Evolutionary conservation across 1,139 yeast species (phyloP).

Genomic region (Hansenula sp.): DNA sequence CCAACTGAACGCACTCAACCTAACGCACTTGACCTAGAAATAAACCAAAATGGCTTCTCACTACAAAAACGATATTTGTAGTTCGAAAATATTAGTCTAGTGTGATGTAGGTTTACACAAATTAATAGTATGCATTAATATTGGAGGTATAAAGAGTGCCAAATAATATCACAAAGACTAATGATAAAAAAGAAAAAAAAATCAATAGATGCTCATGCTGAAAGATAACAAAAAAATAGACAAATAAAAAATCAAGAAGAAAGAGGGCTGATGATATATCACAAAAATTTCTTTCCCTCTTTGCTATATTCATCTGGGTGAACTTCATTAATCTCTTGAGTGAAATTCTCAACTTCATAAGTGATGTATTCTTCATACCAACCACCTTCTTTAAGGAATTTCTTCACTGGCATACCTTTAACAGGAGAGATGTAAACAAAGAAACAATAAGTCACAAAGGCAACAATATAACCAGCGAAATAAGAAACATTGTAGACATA

Average conservation of each 20-base stretch:
- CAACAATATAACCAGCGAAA: constrained; percentile 65
- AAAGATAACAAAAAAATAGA: neutral
- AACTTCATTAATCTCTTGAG: constrained; percentile 27
- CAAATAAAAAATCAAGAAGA: neutral
- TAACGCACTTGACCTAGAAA: constrained; percentile 1
- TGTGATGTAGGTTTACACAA: neutral
- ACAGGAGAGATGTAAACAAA: constrained; percentile 55
- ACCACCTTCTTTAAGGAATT: constrained; percentile 44
- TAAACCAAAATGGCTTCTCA: no score
- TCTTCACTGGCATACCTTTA: constrained; percentile 50
- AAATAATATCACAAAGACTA: neutral
- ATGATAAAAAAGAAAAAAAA: neutral
- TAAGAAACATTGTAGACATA: constrained; percentile 68
- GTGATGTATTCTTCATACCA: constrained; percentile 59
- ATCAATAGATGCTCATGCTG: neutral
- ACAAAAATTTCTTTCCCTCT: constrained; percentile 3
- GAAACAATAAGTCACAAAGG: constrained; percentile 46
- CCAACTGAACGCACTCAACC: constrained; percentile 2
- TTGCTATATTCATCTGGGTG: constrained; percentile 19
- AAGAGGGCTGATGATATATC: neutral
- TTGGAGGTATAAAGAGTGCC: no score
- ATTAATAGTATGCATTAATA: no score
- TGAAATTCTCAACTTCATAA: constrained; percentile 65
- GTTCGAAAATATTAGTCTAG: neutral
- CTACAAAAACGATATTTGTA: no score